phyloP scores from a whole-genome alignment of 164 flowering plant species.

The Stephania japonica region DNA sequence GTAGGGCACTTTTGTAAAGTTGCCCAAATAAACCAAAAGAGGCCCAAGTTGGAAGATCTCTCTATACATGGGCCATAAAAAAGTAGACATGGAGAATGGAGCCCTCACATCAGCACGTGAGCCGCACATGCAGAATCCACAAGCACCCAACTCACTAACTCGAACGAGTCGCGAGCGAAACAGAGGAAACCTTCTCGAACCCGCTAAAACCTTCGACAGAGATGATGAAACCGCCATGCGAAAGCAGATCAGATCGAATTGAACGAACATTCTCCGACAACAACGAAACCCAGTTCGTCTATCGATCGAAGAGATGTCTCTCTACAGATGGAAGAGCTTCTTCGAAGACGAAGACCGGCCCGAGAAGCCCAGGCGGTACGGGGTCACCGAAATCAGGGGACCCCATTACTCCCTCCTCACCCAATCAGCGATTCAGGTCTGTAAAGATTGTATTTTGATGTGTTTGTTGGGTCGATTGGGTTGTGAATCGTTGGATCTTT shows the following conservation, averaged over 20 bases:
- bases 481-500: no score
- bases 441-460: no score
- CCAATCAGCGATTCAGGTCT: constrained; percentile 55
- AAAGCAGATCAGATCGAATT: background rate
- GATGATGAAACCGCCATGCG: no score
- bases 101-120: no score
- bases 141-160: no score
- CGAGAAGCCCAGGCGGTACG: constrained; percentile 75
- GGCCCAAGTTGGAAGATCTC: no score
- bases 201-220: background rate
- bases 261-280: background rate
- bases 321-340: constrained; percentile 71
- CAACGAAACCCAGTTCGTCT: background rate
- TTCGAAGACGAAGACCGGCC: constrained; percentile 82
- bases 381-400: constrained; percentile 79
- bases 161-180: background rate
- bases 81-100: no score
- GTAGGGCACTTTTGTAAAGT: no score
- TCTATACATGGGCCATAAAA: no score
- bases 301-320: constrained; percentile 32
- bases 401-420: constrained; percentile 48
- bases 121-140: no score
- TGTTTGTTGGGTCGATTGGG: background rate
- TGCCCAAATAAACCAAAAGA: no score
- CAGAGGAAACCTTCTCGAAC: constrained; percentile 8